Percentiles rank a stretch among this genome's conserved stretches.
These are phyloP conservation scores for Pseudofabraea citricarpa DNA, from an alignment of 2,329 filamentous ascomycete genomes.

Conservation along the genomic window DNA sequence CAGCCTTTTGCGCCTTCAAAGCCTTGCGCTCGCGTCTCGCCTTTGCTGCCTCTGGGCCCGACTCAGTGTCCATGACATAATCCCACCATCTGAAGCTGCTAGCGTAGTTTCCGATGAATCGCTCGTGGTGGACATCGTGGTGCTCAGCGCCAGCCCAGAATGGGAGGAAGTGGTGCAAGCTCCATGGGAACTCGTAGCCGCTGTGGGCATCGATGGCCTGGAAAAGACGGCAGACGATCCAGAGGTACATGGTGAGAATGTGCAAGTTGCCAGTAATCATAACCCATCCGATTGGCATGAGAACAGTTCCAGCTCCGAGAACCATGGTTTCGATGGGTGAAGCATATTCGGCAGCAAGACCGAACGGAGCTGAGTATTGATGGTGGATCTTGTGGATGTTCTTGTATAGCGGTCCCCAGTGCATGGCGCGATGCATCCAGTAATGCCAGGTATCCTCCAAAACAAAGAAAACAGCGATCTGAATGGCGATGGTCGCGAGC, in stretches of 20 bases:
- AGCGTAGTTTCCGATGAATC: slow-evolving; percentile 96
- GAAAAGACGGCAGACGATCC: slow-evolving; percentile 90
- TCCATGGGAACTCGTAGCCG: slow-evolving; percentile 98
- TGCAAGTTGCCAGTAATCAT: slow-evolving; percentile 81
- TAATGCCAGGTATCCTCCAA: slow-evolving; percentile 98
- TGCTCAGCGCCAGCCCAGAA: slow-evolving; percentile 98
- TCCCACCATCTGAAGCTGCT: slow-evolving; percentile 99
- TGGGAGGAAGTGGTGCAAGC: slow-evolving; percentile 87
- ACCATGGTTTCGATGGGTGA: slow-evolving; percentile 97
- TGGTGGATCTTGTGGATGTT: slow-evolving; percentile 98
- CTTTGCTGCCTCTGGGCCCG: slow-evolving; percentile 81
- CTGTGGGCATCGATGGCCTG: slow-evolving; percentile 98
- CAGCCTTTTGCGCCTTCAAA: slow-evolving; percentile 54
- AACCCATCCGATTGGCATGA: slow-evolving; percentile 78
- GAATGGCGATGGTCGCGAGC: slow-evolving; percentile 78
- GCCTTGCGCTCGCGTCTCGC: slow-evolving; percentile 73
- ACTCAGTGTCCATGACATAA: slow-evolving; percentile 88
- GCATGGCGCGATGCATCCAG: slow-evolving; percentile 88
- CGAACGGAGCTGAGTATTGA: slow-evolving; percentile 96
- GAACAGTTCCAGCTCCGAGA: slow-evolving; percentile 81
- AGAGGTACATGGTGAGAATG: slow-evolving; percentile 95
- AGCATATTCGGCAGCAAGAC: slow-evolving; percentile 93
- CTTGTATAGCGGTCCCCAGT: slow-evolving; percentile 95
- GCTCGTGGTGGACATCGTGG: slow-evolving; percentile 96
- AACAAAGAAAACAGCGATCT: slow-evolving; percentile 92